phyloP scores from a whole-genome alignment of 345 rosid species.

The Laguncularia racemosa region DNA sequence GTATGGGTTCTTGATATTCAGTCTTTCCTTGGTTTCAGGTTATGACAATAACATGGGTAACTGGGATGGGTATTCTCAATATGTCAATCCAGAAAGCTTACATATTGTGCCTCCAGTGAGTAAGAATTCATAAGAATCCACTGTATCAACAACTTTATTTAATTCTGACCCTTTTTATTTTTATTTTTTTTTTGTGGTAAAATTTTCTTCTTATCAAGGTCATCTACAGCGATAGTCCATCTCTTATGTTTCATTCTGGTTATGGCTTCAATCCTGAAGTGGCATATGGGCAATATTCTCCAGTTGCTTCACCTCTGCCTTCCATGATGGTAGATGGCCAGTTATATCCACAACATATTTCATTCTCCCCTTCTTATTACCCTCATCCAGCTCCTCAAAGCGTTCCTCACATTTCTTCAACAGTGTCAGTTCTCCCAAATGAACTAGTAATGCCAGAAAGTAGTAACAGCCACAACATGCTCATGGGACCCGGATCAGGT shows the following conservation, averaged over 20 bases:
- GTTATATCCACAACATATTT: conserved; percentile 57
- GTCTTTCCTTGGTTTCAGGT: conserved; percentile 32
- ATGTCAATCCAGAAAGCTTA: conserved; percentile 59
- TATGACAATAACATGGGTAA: conserved; percentile 56
- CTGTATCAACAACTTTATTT: conserved; percentile 10
- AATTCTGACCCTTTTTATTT: neutral
- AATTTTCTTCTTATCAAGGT: conserved; percentile 38
- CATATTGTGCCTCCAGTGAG: conserved; percentile 72
- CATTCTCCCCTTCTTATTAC: conserved; percentile 63
- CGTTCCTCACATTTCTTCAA: conserved; percentile 62
- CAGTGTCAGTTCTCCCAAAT: conserved; percentile 53
- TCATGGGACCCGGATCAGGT: conserved; percentile 58
- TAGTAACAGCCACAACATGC: conserved; percentile 63
- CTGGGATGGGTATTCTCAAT: conserved; percentile 72
- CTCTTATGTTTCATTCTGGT: conserved; percentile 70
- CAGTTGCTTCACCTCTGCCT: conserved; percentile 71
- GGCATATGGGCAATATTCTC: conserved; percentile 88
- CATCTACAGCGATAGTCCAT: conserved; percentile 66
- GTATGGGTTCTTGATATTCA: no score
- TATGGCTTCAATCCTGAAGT: conserved; percentile 79
- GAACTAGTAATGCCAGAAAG: conserved; percentile 47
- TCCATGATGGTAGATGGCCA: conserved; percentile 62
- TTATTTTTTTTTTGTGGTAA: conserved; percentile 1
- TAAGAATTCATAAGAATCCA: neutral
- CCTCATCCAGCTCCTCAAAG: conserved; percentile 70